A percentile compares a stretch with the other conserved stretches of the same genome.
Conservation (phyloP, 2,329 filamentous ascomycete species). For the Fusarium sterilihyphosum region DNA sequence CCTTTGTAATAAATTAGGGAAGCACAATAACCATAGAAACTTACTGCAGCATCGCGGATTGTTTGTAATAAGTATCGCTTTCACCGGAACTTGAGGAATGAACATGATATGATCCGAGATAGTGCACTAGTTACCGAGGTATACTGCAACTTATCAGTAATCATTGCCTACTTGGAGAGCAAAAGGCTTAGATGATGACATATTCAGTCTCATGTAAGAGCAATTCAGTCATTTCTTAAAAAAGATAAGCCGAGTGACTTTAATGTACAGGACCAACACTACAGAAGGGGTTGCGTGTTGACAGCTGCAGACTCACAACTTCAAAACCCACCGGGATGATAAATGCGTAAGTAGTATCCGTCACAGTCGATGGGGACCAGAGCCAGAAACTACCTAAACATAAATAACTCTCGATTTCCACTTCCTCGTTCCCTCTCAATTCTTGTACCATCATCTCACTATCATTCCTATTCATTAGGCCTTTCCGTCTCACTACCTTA, state of each 20-base stretch:
- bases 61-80: not conserved
- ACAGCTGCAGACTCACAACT: not conserved
- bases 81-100: not conserved
- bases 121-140: not conserved
- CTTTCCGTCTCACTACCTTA: not conserved
- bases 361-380: conserved; percentile 34
- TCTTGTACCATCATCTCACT: not conserved
- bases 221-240: not conserved
- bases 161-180: not conserved
- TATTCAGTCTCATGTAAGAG: not conserved
- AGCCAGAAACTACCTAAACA: conserved; percentile 1
- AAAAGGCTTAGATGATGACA: not conserved
- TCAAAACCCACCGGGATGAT: conserved; percentile 33
- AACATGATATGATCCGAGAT: not conserved
- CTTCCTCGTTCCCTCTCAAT: not conserved
- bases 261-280: not conserved
- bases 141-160: not conserved
- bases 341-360: conserved; percentile 38
- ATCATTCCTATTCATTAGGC: not conserved
- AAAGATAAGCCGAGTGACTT: not conserved
- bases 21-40: not conserved
- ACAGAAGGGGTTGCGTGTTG: not conserved
- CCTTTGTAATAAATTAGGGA: not conserved
- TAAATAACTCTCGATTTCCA: conserved; percentile 5
- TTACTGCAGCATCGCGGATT: not conserved